These are phyloP conservation scores for Teratosphaeria viscida DNA, from an alignment of 2,329 filamentous ascomycete genomes.

Conservation along the genomic window DNA sequence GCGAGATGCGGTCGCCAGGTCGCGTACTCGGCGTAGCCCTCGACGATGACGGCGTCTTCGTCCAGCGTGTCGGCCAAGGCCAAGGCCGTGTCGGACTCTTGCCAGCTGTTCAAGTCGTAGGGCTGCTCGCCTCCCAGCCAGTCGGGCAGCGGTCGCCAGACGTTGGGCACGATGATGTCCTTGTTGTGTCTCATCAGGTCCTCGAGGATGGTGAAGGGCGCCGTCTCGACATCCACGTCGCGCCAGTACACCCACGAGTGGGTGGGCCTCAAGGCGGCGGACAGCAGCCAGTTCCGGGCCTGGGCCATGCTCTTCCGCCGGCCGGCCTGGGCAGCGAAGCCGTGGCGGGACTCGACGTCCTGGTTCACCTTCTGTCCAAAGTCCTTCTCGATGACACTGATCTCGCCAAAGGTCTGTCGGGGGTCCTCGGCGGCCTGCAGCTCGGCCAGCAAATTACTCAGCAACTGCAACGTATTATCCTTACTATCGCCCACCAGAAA, in stretches of 20 bases:
- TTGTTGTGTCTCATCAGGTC: conserved; percentile 99
- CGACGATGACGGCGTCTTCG: conserved; percentile 96
- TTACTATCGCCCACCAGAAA: conserved; percentile 97
- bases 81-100: conserved; percentile 93
- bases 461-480: conserved; percentile 69
- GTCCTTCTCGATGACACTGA: conserved; percentile 96
- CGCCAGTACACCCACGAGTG: conserved; percentile 99
- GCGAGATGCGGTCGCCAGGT: conserved; percentile 96
- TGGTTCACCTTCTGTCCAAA: conserved; percentile 97
- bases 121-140: conserved; percentile 98
- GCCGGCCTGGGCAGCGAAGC: conserved; percentile 89
- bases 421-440: conserved; percentile 73
- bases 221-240: conserved; percentile 96
- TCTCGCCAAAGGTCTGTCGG: conserved; percentile 81
- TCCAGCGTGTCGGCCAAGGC: conserved; percentile 89
- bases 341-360: conserved; percentile 93
- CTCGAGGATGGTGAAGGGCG: conserved; percentile 90
- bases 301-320: conserved; percentile 96
- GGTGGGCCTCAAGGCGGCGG: conserved; percentile 81
- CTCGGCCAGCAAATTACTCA: conserved; percentile 64
- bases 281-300: conserved; percentile 92
- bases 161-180: conserved; percentile 96
- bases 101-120: conserved; percentile 98
- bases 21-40: conserved; percentile 96
- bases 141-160: conserved; percentile 96